A percentile compares a stretch with the other conserved stretches of the same genome.
Conservation (phyloP, 371 early-diverging fungal species). For the Syncephalis plumigaleata region DNA sequence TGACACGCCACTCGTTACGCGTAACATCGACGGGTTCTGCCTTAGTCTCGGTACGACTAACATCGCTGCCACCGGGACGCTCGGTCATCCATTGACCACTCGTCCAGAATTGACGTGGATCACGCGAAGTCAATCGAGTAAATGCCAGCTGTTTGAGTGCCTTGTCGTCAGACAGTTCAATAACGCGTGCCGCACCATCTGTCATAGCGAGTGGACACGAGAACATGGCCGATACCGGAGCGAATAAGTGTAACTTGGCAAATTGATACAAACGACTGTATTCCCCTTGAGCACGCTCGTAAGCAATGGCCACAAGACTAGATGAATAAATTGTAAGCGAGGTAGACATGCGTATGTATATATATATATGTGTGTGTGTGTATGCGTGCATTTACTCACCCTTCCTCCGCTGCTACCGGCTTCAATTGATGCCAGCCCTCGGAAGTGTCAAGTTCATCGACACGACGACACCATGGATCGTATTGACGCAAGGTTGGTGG, state of each 20-base stretch:
- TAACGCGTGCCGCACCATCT: slow-evolving; percentile 41
- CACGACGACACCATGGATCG: slow-evolving; percentile 43
- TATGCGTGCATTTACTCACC: too few relatives aligned
- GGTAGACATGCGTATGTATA: neutral
- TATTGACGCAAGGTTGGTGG: slow-evolving; percentile 45
- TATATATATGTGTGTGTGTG: too few relatives aligned
- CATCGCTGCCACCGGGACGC: slow-evolving; percentile 44
- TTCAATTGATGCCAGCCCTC: slow-evolving; percentile 39
- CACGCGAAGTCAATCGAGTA: slow-evolving; percentile 25
- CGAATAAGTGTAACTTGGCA: slow-evolving; percentile 39
- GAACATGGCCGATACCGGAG: slow-evolving; percentile 30
- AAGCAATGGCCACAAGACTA: slow-evolving; percentile 36
- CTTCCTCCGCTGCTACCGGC: slow-evolving; percentile 35
- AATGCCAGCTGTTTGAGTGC: slow-evolving; percentile 26
- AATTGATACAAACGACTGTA: slow-evolving; percentile 39
- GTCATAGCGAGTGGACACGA: slow-evolving; percentile 57
- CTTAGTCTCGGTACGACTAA: slow-evolving; percentile 30
- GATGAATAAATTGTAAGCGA: neutral
- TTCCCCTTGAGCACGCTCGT: slow-evolving; percentile 29
- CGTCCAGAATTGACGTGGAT: slow-evolving; percentile 33
- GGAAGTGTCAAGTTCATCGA: slow-evolving; percentile 32
- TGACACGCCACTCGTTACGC: slow-evolving; percentile 24
- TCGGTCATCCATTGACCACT: slow-evolving; percentile 69
- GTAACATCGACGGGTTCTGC: slow-evolving; percentile 22
- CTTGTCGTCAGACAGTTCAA: slow-evolving; percentile 27